A percentile compares a stretch with the other conserved stretches of the same genome.
These are phyloP conservation scores for Suillus subaureus DNA, from an alignment of 768 basidiomycete species.

Conservation along the genomic window DNA sequence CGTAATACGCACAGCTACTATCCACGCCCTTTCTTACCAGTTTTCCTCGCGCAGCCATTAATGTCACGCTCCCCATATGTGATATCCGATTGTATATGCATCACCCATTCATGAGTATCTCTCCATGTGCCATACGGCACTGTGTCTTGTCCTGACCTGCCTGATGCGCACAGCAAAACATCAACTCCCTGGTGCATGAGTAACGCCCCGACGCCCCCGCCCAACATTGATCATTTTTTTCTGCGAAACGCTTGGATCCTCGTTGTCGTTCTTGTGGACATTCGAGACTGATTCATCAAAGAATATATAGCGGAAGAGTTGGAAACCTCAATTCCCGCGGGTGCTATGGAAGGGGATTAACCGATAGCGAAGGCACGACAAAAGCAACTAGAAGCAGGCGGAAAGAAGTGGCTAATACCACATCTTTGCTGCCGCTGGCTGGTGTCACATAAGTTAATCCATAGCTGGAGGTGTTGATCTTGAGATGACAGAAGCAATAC, in stretches of 20 bases:
- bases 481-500: neutral
- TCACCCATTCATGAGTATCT: neutral
- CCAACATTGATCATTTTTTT: neutral
- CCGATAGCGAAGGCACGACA: neutral
- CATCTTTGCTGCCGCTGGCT: neutral
- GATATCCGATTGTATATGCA: neutral
- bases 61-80: neutral
- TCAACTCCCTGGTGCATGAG: neutral
- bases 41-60: neutral
- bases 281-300: neutral
- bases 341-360: neutral
- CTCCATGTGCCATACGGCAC: neutral
- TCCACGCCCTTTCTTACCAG: neutral
- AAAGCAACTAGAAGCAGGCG: neutral
- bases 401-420: neutral
- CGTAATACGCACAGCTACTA: neutral
- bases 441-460: neutral
- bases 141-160: neutral
- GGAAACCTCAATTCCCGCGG: neutral
- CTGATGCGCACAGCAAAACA: neutral
- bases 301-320: neutral
- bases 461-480: neutral
- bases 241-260: neutral
- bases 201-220: neutral
- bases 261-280: neutral